These are phyloP conservation scores for Epichloe bromicola DNA, from an alignment of 2,329 filamentous ascomycete genomes.

Conservation along the genomic window DNA sequence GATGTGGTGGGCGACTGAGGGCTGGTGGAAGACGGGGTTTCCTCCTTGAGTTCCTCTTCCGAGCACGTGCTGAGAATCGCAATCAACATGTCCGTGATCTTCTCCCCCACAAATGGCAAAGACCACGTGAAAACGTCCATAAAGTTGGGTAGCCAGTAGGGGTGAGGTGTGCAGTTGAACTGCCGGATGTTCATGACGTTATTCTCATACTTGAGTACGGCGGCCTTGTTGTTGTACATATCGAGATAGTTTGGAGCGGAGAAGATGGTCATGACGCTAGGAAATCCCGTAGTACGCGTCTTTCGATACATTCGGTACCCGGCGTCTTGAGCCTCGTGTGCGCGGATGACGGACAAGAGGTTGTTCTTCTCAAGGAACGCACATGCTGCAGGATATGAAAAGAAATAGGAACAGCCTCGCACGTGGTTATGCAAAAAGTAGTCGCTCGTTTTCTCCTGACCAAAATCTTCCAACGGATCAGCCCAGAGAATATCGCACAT, in stretches of 20 bases:
- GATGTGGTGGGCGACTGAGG: slow-evolving; percentile 51
- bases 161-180: slow-evolving; percentile 98
- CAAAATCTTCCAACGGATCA: slow-evolving; percentile 94
- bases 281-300: slow-evolving; percentile 94
- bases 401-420: slow-evolving; percentile 97
- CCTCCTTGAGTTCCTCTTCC: slow-evolving; percentile 94
- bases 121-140: slow-evolving; percentile 99
- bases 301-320: slow-evolving; percentile 99
- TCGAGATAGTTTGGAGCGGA: slow-evolving; percentile 97
- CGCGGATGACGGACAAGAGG: slow-evolving; percentile 87
- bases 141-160: slow-evolving; percentile 98
- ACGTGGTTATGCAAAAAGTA: slow-evolving; percentile 98
- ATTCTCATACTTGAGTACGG: slow-evolving; percentile 98
- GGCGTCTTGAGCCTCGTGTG: slow-evolving; percentile 96
- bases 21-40: slow-evolving; percentile 48
- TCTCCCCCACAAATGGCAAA: slow-evolving; percentile 93
- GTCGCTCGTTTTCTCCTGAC: slow-evolving; percentile 95
- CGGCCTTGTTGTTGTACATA: slow-evolving; percentile 99
- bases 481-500: slow-evolving; percentile 99
- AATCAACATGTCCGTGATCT: slow-evolving; percentile 99
- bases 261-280: slow-evolving; percentile 99
- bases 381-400: slow-evolving; percentile 94
- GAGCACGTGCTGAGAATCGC: slow-evolving; percentile 96
- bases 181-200: slow-evolving; percentile 99
- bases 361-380: slow-evolving; percentile 99